Base-by-base conservation (phyloP, 106 monocot genomes). In the Allium sativum region DNA sequence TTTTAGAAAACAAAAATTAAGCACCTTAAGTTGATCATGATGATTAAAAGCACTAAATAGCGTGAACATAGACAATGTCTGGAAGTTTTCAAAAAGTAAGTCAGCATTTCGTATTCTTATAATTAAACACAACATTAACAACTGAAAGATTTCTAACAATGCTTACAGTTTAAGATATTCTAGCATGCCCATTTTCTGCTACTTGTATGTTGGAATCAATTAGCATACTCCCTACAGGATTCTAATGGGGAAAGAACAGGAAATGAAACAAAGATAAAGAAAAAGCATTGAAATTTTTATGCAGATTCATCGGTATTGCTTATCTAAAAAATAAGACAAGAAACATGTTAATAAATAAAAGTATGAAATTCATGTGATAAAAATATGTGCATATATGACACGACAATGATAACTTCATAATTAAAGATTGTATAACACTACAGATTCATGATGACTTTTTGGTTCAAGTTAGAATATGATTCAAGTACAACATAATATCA, bases 41-140 rank as follows among this genome's bases (percentile, higher is more conserved):
- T 87, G 90, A 58, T 90, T 80, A 55, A 79, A 81, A 52, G 81
- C 65, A 69, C 78, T 95, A 62, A 87, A 87, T 42, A 95, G 64
- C 10, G 90, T 87, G 65, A 95, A 95, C 57, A 84, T 78, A 67
- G 81, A 90, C 65, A 90, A 81, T 42, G 77, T 73, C 90, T 95
- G 95, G 60, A 72, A 64, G 64, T 64, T 47, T 31, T 17, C 44
- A 31, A 31, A 18, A 5, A n/a, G 15, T 20, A 70, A 44, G 12
- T 55, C 11, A 47, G 48, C 56, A 20, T 62, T 19, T 42, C 40
- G 61, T 62, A 47, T 56, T 42, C 15, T 48, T 42, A 50, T 51
- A 50, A 64, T 48, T 14, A 46, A 12, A 20, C 3, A n/a, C 18
- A 14, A n/a, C n/a, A 57, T 42, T 62, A 31, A 31, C 31, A 31